Base-by-base conservation (phyloP, 2,329 filamentous ascomycete genomes). In the Pseudogymnoascus sp. region DNA sequence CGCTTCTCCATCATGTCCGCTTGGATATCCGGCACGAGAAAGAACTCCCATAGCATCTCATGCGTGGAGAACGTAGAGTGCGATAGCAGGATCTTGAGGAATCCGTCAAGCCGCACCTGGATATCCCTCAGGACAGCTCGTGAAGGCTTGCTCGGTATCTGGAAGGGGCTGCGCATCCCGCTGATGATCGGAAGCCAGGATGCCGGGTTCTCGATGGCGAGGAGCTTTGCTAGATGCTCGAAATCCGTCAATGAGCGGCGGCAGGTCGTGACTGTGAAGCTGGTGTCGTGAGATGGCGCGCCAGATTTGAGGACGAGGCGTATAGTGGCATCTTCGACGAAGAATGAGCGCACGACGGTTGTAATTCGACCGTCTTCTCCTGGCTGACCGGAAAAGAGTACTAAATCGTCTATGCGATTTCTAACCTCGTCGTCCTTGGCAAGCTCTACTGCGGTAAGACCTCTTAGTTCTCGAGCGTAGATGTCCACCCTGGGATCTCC, bases 21-120 rank as follows among this genome's bases (percentile, higher is more conserved):
- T 72, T 96, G 91, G 59, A 99, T 85, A 68, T 99, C 94, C 1
- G 94, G 94, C 11, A 99, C 92, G 0, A 99, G 82, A 75, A 99
- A 96, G 76, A 99, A 99, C 70, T 99, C 94, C 95, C 94, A 99
- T 2, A 99, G 82, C 83, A 97, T 91, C 77, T 99, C 94, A 71
- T 99, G 95, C 0, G 91, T 96, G 0, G 91, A 84, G 72, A 99
- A 97, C 0, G 94, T 97, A 3, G 93, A 89, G 71, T 99, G 94
- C 7, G 84, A 81, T 26, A 99, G 81, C 66, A 99, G 82, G 16
- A 92, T 91, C 67, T 90, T 91, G 68, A 99, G 78, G 69, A 97
- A 97, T 68, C 86, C 88, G 74, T 99, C 91, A 19, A 96, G 85
- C 14, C 89, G 86, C 49, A 91, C 78, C 72, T 99, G 95, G 60